A percentile compares a stretch with the other conserved stretches of the same genome.
These are phyloP conservation scores for Begonia fuchsioides DNA, from an alignment of 306 rosid species.

Conservation along the genomic window DNA sequence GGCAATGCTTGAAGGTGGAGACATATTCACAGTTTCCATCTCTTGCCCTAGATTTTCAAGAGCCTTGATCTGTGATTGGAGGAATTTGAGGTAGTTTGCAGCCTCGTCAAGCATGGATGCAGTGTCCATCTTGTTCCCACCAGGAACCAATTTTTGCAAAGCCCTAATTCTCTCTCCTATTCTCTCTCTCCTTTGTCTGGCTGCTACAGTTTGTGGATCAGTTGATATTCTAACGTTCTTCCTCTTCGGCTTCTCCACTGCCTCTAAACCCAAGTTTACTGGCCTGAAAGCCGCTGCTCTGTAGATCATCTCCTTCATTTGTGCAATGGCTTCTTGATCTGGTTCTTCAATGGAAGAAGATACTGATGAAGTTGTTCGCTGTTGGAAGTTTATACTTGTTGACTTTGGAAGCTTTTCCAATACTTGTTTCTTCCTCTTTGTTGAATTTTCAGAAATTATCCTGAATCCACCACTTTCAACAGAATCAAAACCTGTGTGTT, in stretches of 20 bases:
- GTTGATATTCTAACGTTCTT: conserved; percentile 71
- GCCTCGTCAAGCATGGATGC: conserved; percentile 98
- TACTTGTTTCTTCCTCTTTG: conserved; percentile 49
- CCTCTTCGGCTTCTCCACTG: conserved; percentile 56
- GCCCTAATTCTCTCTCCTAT: conserved; percentile 79
- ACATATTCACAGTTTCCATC: conserved; percentile 37
- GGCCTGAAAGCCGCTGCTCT: conserved; percentile 89
- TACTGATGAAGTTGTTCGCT: conserved; percentile 31
- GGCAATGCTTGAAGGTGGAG: conserved; percentile 40
- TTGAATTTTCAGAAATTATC: conserved; percentile 29
- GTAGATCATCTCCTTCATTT: conserved; percentile 93
- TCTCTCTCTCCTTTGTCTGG: conserved; percentile 86
- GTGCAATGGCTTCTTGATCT: conserved; percentile 85
- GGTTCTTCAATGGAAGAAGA: conserved; percentile 39
- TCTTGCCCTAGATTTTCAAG: conserved; percentile 63
- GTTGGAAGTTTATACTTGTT: conserved; percentile 61
- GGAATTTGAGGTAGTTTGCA: conserved; percentile 82
- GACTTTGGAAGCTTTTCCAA: conserved; percentile 35
- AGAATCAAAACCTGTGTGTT: not conserved
- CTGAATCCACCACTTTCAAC: conserved; percentile 28
- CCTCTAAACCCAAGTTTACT: conserved; percentile 65
- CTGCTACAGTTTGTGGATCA: conserved; percentile 97
- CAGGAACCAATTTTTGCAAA: conserved; percentile 85
- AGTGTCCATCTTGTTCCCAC: conserved; percentile 95
- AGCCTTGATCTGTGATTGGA: conserved; percentile 67